Percentiles rank a stretch among this genome's conserved stretches.
Evolutionary conservation across 148 eudicot species (phyloP).

Genomic region (Rhododendron molle): DNA sequence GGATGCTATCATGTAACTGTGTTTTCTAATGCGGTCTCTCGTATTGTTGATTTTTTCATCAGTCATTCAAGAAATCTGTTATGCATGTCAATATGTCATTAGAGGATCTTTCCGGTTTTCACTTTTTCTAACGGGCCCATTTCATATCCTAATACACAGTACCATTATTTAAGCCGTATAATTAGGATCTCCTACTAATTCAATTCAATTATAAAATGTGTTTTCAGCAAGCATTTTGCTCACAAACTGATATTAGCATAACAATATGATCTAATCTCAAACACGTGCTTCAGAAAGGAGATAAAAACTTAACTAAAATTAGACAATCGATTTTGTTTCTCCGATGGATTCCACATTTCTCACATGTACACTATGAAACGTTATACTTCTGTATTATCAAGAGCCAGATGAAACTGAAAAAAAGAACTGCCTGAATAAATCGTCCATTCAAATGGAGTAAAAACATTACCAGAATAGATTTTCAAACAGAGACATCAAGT

Average conservation of each 20-base stretch:
- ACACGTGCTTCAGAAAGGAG: not conserved
- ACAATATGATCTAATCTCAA: not conserved
- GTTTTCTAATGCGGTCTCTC: not conserved
- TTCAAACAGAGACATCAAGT: slow-evolving; percentile 27
- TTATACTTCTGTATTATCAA: not conserved
- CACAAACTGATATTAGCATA: not conserved
- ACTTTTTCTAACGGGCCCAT: not conserved
- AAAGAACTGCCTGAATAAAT: not conserved
- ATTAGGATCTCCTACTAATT: not conserved
- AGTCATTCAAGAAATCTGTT: not conserved
- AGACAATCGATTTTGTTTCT: not conserved
- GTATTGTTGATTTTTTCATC: not conserved
- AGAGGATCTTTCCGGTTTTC: not conserved
- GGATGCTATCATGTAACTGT: not conserved
- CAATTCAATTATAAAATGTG: not conserved
- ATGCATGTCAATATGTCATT: not conserved
- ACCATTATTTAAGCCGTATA: not conserved
- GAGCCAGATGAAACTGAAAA: not conserved
- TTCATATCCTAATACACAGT: not conserved
- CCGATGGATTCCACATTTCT: not conserved
- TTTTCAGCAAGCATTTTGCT: not conserved
- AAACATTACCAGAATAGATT: slow-evolving; percentile 11
- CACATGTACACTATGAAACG: not conserved
- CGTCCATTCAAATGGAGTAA: not conserved
- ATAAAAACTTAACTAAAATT: not conserved